These are phyloP conservation scores for Leishmania lainsoni DNA, from an alignment of 208 protist genomes.

Conservation along the genomic window DNA sequence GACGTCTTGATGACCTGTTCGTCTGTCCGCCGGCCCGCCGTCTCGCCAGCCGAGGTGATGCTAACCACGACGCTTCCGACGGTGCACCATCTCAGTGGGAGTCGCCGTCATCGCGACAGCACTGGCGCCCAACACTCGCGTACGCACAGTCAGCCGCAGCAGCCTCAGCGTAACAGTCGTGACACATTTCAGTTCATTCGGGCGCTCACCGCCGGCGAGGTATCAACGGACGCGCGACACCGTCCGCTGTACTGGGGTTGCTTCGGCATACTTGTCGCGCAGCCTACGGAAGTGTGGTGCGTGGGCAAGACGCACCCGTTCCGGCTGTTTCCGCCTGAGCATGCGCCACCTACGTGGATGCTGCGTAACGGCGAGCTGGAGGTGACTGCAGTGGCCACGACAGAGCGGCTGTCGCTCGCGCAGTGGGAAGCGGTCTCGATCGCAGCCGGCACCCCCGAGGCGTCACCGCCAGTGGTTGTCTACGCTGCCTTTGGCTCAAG, in stretches of 20 bases:
- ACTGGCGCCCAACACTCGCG: background rate
- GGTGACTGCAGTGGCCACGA: slow-evolving; percentile 20
- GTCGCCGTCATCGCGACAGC: background rate
- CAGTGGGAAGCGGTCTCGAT: slow-evolving; percentile 20
- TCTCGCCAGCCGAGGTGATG: background rate
- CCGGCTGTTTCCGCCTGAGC: slow-evolving; percentile 21
- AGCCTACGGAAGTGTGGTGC: slow-evolving; percentile 31
- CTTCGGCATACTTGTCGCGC: slow-evolving; percentile 34
- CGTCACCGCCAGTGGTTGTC: background rate
- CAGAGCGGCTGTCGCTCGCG: slow-evolving; percentile 13
- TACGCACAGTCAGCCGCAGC: background rate
- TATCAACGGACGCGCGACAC: slow-evolving; percentile 17
- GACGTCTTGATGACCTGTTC: background rate
- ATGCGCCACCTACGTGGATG: background rate
- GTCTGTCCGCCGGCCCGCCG: background rate
- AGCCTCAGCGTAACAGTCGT: slow-evolving; percentile 1
- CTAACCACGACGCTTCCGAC: background rate
- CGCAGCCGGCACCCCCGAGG: background rate
- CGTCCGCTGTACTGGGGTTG: slow-evolving; percentile 27
- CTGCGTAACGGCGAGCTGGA: background rate
- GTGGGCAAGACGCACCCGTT: slow-evolving; percentile 30
- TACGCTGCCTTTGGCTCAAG: slow-evolving; percentile 24
- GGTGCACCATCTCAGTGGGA: background rate
- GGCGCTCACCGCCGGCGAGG: slow-evolving; percentile 24
- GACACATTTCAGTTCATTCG: slow-evolving; percentile 27